Evolutionary conservation across 2,329 filamentous ascomycete species (phyloP), one percentile per base, ranked within the genome.

Genomic region (Dactylellina parvicollis): DNA sequence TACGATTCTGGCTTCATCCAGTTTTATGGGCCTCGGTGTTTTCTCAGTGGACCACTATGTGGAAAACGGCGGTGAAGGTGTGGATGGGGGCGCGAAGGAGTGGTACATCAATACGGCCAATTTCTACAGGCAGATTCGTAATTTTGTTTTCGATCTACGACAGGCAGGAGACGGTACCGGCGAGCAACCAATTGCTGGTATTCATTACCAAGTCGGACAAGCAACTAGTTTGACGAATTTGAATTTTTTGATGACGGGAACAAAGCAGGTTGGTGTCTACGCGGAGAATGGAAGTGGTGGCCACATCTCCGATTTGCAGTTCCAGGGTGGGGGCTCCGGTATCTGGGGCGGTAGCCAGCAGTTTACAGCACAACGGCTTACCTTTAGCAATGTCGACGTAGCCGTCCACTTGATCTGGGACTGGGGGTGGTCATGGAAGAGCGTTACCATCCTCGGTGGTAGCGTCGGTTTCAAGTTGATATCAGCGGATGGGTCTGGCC

Each of bases 1-100:
- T 0, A 89, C 88, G 0, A 84, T 97, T 80, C 92, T 94, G 83
- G 90, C 90, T 1, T 81, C 87, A 1, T 80, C 88, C 36, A 83
- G 84, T 77, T 99, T 98, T 79, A 76, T 84, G 1, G 95, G 94
- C 52, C 96, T 97, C 83, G 93, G 90, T 44, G 86, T 98, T 57
- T 90, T 98, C 76, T 93, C 97, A 79, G 85, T 91, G 1, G 89
- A 98, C 78, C 93, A 93, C 0, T 98, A 98, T 81, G 86, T 87
- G 36, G 54, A 24, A 32, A 30, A 44, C 7, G 32, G 18, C n/a
- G 66, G 79, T 14, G 20, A n/a, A 3, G 56, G 28, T 3, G 22
- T 32, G 5, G 36, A 42, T n/a, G 20, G 20, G 3, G 38, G 34
- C 26, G 56, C 1, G 1, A 46, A 47, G 16, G 4, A 50, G 40